Evolutionary conservation across 2,329 filamentous ascomycete genomes (phyloP), one percentile per base, ranked within the genome.

Genomic region (Waltergamsia citrina): DNA sequence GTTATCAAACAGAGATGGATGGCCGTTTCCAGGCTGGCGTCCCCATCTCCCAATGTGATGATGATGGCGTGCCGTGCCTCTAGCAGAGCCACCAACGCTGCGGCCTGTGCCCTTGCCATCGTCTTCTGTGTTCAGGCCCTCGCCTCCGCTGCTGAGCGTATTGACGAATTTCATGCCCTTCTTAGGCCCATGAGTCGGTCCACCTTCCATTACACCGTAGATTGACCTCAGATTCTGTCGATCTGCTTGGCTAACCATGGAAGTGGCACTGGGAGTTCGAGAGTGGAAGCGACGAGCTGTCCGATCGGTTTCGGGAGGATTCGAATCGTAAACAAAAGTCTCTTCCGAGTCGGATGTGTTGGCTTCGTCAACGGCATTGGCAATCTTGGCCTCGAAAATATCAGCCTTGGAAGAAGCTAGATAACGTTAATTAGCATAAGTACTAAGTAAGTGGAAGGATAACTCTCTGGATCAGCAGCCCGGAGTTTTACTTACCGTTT

Each of bases 301-400:
- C 26, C 76, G 67, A 35, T 79, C 74, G 32, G 53, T 58, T 43
- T 82, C 78, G 33, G 85, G 84, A 8, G 90, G 92, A 50, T 98
- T 98, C 18, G 92, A 96, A 57, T 98, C 92, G 60, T 98, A 98
- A 12, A 98, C 92, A 57, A 96, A 98, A 0, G 92, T 96, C 59
- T 96, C 92, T 50, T 95, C 92, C 2, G 90, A 96, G 55, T 98
- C 92, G 6, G 90, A 95, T 10, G 90, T 94, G 56, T 95, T 85
- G 29, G 86, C 87, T 56, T 96, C 88, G 53, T 96, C 90, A 34
- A 98, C 87, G 7, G 90, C 90, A 54, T 81, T 95, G 33, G 90
- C 90, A 45, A 98, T 87, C 53, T 94, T 94, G 45, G 88, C 87
- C 63, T 96, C 92, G 54, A 98, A 98, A 33, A 96, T 87, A 59